Evolutionary conservation across 2,329 filamentous ascomycete species (phyloP), one percentile per base, ranked within the genome.

Genomic region (Colletotrichum euphorbiae): DNA sequence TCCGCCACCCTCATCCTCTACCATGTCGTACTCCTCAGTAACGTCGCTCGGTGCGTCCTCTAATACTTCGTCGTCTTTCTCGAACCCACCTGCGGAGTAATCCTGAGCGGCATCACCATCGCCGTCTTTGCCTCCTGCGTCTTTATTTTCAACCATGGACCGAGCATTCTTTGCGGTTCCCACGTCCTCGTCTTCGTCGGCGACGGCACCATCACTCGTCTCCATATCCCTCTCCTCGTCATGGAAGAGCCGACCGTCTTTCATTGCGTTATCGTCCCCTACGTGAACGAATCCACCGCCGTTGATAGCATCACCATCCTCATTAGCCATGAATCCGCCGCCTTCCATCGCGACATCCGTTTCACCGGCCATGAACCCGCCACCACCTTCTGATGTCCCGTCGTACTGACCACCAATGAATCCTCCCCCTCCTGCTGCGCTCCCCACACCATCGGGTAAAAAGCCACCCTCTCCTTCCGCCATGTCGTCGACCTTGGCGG

Each of bases 21-120:
- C 77, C 76, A 82, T 81, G 33, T 81, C 77, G 72, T 80, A 81
- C 72, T 82, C 82, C 68, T 80, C 81, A 48, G 78, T 82, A 24
- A 77, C 78, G 71, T 83, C 82, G 59, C 81, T 79, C 51, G 74
- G 72, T 6, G 75, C 81, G 33, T 77, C 76, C 7, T 77, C 76
- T 24, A 77, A 67, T 51, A 76, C 75, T n/a, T 74, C 74, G 6
- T 80, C 80, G 52, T 79, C 70, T 46, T 80, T 11, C 21, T 58
- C 60, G 12, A 31, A 3, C 19, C 31, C 8, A 24, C n/a, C 7
- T 31, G 17, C 28, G 3, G 48, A 51, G 17, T 5, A 6, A 28
- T 28, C 28, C 6, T 28, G 6, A 28, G 28, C 7, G 28, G 7
- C 7, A 28, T 8, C 7, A 28, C 15, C 8, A 33, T 36, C 28